phyloP scores from a whole-genome alignment of 768 basidiomycete species.

The Omphalotus guepiniiformis region DNA sequence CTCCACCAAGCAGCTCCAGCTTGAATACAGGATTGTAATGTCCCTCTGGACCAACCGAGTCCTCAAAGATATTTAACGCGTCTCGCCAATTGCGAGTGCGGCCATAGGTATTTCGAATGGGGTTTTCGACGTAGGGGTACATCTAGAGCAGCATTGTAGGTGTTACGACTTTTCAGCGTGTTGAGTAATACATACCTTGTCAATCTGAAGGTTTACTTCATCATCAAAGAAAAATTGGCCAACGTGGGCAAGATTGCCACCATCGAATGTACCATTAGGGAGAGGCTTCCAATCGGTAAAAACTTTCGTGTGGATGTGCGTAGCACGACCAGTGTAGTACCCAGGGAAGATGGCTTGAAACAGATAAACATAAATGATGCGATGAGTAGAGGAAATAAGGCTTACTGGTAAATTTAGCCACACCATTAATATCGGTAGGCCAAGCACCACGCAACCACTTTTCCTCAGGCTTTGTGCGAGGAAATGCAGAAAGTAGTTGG shows the following conservation, averaged over 20 bases:
- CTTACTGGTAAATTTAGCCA: conserved; percentile 50
- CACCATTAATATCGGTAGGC: conserved; percentile 49
- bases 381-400: not conserved
- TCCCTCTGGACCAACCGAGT: conserved; percentile 43
- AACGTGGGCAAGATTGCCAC: conserved; percentile 40
- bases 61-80: conserved; percentile 50
- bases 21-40: conserved; percentile 51
- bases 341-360: conserved; percentile 49
- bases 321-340: conserved; percentile 54
- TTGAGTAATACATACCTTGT: conserved; percentile 31
- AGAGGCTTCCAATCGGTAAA: conserved; percentile 44
- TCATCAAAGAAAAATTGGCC: conserved; percentile 60
- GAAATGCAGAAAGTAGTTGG: conserved; percentile 41
- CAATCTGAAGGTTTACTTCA: conserved; percentile 42
- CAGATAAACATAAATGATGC: not conserved
- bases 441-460: conserved; percentile 51
- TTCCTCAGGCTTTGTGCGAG: conserved; percentile 37
- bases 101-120: conserved; percentile 40
- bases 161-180: too few species aligned
- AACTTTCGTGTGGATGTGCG: conserved; percentile 52
- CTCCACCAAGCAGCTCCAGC: conserved; percentile 45
- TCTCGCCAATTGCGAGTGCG: conserved; percentile 52
- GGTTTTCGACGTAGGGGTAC: conserved; percentile 49
- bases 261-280: conserved; percentile 41
- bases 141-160: conserved; percentile 27